phyloP scores from a whole-genome alignment of 306 rosid genomes.

The Rosa lucieae region DNA sequence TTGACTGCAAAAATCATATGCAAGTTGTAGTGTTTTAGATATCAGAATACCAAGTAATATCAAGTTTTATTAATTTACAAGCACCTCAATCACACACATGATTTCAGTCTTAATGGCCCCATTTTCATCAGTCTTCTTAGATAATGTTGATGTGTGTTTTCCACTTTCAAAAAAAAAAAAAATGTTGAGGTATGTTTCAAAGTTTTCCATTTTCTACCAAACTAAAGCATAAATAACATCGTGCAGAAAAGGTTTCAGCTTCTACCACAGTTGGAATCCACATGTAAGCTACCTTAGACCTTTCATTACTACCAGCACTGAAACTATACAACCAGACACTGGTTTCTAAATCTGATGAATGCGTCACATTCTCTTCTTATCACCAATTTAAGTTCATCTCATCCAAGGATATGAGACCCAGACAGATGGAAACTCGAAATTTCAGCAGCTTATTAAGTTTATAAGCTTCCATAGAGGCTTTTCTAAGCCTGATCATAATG shows the following conservation, averaged over 20 bases:
- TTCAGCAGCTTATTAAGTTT: neutral
- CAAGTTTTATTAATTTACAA: neutral
- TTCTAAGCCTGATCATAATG: neutral
- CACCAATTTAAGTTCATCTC: too few species aligned
- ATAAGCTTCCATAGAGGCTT: neutral
- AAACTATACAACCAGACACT: neutral
- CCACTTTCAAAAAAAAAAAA: neutral
- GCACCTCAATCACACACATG: neutral
- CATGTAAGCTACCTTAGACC: neutral
- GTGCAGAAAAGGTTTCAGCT: neutral
- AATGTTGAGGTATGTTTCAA: neutral
- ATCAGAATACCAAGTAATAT: neutral
- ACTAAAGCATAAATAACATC: neutral
- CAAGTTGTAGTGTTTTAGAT: neutral
- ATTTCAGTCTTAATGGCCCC: neutral
- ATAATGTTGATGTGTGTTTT: neutral
- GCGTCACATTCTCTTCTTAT: too few species aligned
- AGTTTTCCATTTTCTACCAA: neutral
- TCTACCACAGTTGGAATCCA: neutral
- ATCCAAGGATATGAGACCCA: neutral
- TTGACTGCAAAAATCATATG: conserved; percentile 51
- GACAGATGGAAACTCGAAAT: neutral
- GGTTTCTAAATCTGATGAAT: too few species aligned
- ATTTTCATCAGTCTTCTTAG: neutral
- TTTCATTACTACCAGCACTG: neutral